Base-by-base conservation (phyloP, 148 eudicot genomes). In the Nepenthes gracilis region DNA sequence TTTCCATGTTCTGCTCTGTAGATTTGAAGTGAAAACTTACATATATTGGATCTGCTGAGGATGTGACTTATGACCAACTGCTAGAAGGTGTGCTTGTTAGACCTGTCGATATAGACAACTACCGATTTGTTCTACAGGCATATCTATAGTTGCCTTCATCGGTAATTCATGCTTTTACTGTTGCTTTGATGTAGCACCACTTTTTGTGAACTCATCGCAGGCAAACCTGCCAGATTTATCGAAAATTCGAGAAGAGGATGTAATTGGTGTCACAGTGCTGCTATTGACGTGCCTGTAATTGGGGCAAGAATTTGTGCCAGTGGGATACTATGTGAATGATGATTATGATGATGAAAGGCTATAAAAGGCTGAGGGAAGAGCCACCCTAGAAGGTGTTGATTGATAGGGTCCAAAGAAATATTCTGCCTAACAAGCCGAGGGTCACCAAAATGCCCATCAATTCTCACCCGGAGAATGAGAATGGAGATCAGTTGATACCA, bases 1-100 rank as follows among this genome's bases (percentile, higher is more conserved):
- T 40, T 40, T 40, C 45, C 45, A 40, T 40, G 4, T 40, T 40
- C 15, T 52, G 6, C 14, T 1, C 32, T 6, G 32, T 83, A 91
- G 97, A 87, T 81, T 59, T 91, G 63, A 95, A 91, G 60, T 91
- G 97, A 92, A 91, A 91, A 70, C 90, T 91, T 34, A 81, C 70
- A 7, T 90, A 90, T 61, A 95, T 91, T 33, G 95, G 95, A 72
- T 91, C 97, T 62, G 95, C 97, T 49, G 96, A 91, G 78, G 97
- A 91, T 73, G 96, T 85, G 49, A 76, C 97, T 32, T 85, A 87
- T 68, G 96, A 85, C 69, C 97, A 91, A 65, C 81, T 87, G 15
- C 43, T 91, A 64, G 97, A 91, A 75, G 87, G 97, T 54, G 97
- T 91, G 52, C 90, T 91, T 58, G 97, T 91, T 59, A 93, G 97